phyloP scores from a whole-genome alignment of 1,284 basidiomycete genomes.

The Sporisorium iseilematis-ciliati region DNA sequence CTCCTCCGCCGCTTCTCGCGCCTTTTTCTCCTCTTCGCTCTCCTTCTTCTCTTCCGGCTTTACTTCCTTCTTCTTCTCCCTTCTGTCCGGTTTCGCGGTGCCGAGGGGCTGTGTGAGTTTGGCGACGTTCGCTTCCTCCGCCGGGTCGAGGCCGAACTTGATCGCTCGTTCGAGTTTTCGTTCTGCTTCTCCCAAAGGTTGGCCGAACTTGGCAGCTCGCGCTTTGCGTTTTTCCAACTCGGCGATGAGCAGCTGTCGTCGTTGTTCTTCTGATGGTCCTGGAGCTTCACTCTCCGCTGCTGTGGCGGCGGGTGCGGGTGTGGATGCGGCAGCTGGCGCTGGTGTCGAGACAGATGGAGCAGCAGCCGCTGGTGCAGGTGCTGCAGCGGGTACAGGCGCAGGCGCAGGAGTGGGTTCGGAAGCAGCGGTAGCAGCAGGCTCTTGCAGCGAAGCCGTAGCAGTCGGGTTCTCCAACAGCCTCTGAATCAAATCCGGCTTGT shows the following conservation, averaged over 20 bases:
- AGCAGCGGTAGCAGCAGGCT: slow-evolving; percentile 2
- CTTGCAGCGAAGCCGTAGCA: slow-evolving; percentile 44
- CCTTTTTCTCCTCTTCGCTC: slow-evolving; percentile 40
- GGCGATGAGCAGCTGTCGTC: slow-evolving; percentile 44
- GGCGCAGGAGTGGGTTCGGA: too few species aligned
- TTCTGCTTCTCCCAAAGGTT: slow-evolving; percentile 58
- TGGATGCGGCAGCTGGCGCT: not conserved
- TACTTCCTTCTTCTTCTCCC: slow-evolving; percentile 1
- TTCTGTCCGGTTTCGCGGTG: not conserved
- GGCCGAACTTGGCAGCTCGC: slow-evolving; percentile 63
- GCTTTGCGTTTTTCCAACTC: slow-evolving; percentile 66
- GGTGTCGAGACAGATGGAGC: not conserved
- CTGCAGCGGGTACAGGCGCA: slow-evolving; percentile 8
- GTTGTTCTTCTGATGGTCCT: slow-evolving; percentile 33
- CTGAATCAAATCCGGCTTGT: slow-evolving; percentile 65
- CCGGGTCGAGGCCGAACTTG: slow-evolving; percentile 62
- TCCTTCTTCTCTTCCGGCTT: not conserved
- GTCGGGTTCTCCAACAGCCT: slow-evolving; percentile 63
- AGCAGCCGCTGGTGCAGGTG: slow-evolving; percentile 16
- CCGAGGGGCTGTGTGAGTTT: slow-evolving; percentile 34
- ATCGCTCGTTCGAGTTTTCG: slow-evolving; percentile 57
- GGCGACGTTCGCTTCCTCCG: slow-evolving; percentile 33
- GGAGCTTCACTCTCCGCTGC: not conserved
- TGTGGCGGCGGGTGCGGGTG: slow-evolving; percentile 12
- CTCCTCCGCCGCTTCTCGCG: slow-evolving; percentile 22